phyloP scores from a whole-genome alignment of 257 asterid genomes.

The Salvia miltiorrhiza region DNA sequence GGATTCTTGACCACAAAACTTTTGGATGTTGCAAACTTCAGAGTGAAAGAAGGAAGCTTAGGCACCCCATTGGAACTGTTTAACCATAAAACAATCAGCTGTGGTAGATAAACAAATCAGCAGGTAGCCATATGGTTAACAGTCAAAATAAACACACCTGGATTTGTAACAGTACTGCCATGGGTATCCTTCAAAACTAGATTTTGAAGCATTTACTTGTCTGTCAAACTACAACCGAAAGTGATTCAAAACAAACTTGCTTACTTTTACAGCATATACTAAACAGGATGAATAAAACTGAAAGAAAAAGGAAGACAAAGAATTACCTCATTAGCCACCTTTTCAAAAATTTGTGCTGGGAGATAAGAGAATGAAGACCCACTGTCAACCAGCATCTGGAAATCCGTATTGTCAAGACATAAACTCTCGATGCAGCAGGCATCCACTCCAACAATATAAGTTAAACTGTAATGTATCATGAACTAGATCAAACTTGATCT shows the following conservation, averaged over 20 bases:
- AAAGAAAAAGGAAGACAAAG: background rate
- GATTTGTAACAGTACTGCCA: conserved; percentile 83
- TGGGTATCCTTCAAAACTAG: conserved; percentile 72
- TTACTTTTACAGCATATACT: conserved; percentile 7
- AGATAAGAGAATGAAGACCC: conserved; percentile 82
- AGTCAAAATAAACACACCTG: conserved; percentile 41
- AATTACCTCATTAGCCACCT: conserved; percentile 61
- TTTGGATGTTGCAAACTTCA: conserved; percentile 61
- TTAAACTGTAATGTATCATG: conserved; percentile 44
- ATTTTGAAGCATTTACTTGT: conserved; percentile 60
- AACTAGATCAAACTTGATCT: conserved; percentile 16
- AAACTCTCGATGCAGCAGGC: conserved; percentile 58
- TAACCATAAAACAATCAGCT: conserved; percentile 22
- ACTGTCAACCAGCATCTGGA: conserved; percentile 68
- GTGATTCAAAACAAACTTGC: conserved; percentile 2
- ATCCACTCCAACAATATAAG: conserved; percentile 71
- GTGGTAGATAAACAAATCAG: conserved; percentile 18
- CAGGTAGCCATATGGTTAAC: conserved; percentile 5
- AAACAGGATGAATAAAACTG: conserved; percentile 4
- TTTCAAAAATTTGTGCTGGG: conserved; percentile 51
- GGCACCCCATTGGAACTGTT: conserved; percentile 59
- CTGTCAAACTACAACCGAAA: conserved; percentile 51
- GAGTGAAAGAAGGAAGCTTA: conserved; percentile 58
- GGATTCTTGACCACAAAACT: conserved; percentile 66
- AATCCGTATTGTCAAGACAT: conserved; percentile 50